A percentile compares a stretch with the other conserved stretches of the same genome.
These are phyloP conservation scores for Suhomyces prunicola DNA, from an alignment of 805 yeast species.

Conservation along the genomic window DNA sequence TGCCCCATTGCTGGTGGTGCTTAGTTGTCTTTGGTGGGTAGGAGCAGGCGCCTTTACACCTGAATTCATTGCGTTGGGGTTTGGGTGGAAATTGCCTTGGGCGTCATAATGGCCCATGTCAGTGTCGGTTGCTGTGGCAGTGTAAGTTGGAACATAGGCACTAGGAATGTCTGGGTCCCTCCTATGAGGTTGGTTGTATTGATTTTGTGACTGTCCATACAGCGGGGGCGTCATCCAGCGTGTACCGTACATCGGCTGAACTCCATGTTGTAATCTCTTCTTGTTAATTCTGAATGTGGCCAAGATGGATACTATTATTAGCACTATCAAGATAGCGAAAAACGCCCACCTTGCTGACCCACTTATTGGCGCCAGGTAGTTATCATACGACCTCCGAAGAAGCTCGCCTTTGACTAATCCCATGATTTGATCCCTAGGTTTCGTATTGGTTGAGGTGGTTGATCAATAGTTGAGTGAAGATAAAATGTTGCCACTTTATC, in stretches of 20 bases:
- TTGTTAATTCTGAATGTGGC: slow-evolving; percentile 56
- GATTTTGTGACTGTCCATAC: slow-evolving; percentile 63
- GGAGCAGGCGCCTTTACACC: slow-evolving; percentile 15
- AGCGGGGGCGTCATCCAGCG: slow-evolving; percentile 87
- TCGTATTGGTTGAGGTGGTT: background rate
- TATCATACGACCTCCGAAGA: background rate
- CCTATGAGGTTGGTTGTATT: slow-evolving; percentile 43
- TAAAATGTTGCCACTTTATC: background rate
- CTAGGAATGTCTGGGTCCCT: slow-evolving; percentile 41
- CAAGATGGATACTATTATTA: slow-evolving; percentile 43
- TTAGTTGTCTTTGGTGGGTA: slow-evolving; percentile 20
- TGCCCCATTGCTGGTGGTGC: slow-evolving; percentile 12
- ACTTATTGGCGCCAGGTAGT: background rate
- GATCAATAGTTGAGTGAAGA: too few relatives aligned
- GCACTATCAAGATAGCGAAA: slow-evolving; percentile 57
- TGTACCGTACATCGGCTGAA: slow-evolving; percentile 67
- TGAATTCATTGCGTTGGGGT: slow-evolving; percentile 27
- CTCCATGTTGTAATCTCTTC: slow-evolving; percentile 46
- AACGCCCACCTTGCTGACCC: slow-evolving; percentile 56
- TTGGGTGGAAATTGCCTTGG: slow-evolving; percentile 46
- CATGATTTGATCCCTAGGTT: background rate
- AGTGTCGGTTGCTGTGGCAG: slow-evolving; percentile 60
- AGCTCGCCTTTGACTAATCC: background rate
- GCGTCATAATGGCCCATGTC: slow-evolving; percentile 79
- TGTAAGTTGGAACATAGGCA: slow-evolving; percentile 63